phyloP scores from a whole-genome alignment of 2,329 filamentous ascomycete species.

The Colletotrichum cuscutae region DNA sequence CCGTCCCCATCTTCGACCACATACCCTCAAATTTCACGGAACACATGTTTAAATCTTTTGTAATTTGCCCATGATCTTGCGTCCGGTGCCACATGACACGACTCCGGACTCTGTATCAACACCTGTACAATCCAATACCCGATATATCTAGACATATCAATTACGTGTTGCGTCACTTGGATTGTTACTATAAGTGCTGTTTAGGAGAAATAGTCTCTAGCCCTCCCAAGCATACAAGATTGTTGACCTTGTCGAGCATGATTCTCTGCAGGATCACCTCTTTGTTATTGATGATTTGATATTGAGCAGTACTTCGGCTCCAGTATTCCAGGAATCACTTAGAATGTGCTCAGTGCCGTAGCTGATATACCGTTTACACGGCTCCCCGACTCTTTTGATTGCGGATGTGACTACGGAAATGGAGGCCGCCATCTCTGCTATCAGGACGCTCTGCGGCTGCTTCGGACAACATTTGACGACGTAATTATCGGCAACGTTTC shows the following conservation, averaged over 20 bases:
- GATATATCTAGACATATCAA: conserved; percentile 5
- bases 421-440: neutral
- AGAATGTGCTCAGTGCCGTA: neutral
- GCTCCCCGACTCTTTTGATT: neutral
- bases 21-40: neutral
- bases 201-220: neutral
- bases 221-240: neutral
- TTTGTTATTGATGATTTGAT: neutral
- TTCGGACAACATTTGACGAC: neutral
- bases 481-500: neutral
- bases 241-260: neutral
- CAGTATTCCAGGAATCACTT: neutral
- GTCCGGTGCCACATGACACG: conserved; percentile 1
- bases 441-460: neutral
- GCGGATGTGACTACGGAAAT: neutral
- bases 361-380: neutral
- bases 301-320: neutral
- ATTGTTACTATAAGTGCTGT: neutral
- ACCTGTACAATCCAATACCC: conserved; percentile 15
- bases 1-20: neutral
- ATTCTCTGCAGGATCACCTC: neutral
- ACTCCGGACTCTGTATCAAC: conserved; percentile 24
- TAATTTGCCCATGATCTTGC: neutral
- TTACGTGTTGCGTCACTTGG: neutral
- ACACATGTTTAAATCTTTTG: neutral